Evolutionary conservation across 768 basidiomycete genomes (phyloP), one percentile per base, ranked within the genome.

Genomic region (Tricholoma furcatifolium): DNA sequence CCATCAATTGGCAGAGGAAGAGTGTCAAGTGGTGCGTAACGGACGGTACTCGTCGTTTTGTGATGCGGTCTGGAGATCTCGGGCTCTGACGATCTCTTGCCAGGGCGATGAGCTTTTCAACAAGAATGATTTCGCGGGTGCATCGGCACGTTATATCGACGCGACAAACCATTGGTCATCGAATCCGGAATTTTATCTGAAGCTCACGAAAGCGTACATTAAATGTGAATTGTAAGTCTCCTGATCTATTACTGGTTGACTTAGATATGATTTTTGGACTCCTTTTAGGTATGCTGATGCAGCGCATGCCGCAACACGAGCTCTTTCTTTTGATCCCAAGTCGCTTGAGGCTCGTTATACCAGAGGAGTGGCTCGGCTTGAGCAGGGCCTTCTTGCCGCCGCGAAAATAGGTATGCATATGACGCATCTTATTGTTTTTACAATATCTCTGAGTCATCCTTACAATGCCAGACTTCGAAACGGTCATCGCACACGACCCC

Each of bases 91-190:
- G 8, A 34, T 31, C 9, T 15, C 21, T 17, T 18, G 12, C 23
- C 30, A 75, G 74, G 74, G 69, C 32, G 71, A 74, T 46, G 61
- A 61, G n/a, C 48, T 70, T 8, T 62, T 66, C 27, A 59, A 64
- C 18, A 58, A 61, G 7, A 62, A 59, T 9, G 67, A 73, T 21
- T 72, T 66, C 56, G 62, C 64, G 40, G 67, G 64, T 27, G 70
- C 73, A 12, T 64, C 62, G 18, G 54, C 62, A 10, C 64, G 64
- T 7, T 76, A 74, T 55, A 53, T 69, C 4, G 66, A 73, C 46
- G 73, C 73, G 27, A 61, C 59, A 1, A 55, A 55, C 3, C 54
- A 60, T 7, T 64, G 59, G 58, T n/a, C 52, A 4, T 59, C 63
- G 17, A 64, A 61, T 27, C 23, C 61, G 9, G 44, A 47, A 15